Evolutionary conservation across 192 early-diverging fungal genomes (phyloP), one percentile per base, ranked within the genome.

Genomic region (Coemansia sp.): DNA sequence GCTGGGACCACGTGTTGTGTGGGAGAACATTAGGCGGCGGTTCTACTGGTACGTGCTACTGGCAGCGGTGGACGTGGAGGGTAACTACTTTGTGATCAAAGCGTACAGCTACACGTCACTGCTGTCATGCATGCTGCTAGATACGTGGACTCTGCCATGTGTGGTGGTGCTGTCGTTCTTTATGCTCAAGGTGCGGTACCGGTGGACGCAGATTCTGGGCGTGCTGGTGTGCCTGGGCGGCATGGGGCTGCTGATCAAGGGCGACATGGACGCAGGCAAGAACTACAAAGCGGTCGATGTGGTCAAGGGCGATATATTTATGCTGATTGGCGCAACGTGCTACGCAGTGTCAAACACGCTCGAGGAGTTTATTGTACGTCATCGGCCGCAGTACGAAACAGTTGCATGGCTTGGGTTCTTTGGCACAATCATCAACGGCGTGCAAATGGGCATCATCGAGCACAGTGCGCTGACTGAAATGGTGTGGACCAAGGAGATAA

Each of bases 81-180:
- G 88, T 67, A 93, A 93, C 61, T 93, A 88, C 62, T 90, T 93
- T 82, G 85, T 89, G 12, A 86, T 91, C 57, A 91, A 90, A 77
- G 86, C 89, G 7, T 93, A 85, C 59, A 77, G 71, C 62, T 91
- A 91, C 65, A 93, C 91, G 16, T 90, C 88, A 14, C 62, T 91
- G 2, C 74, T 93, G 38, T 90, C 90, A 0, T 87, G 85, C 64
- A 90, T 90, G 89, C 70, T 93, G 47, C 79, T 93, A 16, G 89
- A 91, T 64, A 86, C 89, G 19, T 91, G 90, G 90, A 85, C 89
- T 3, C 86, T 86, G 37, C 88, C 89, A 8, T 86, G 89, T 7
- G 88, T 88, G n/a, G 84, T 91, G 61, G 59, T 90, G n/a, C 57
- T 93, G 43, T 85, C 84, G 35, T 84, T 83, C 39, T 81, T 90